Evolutionary conservation across 2,329 filamentous ascomycete genomes (phyloP), one percentile per base, ranked within the genome.

Genomic region (Claviceps maximensis): DNA sequence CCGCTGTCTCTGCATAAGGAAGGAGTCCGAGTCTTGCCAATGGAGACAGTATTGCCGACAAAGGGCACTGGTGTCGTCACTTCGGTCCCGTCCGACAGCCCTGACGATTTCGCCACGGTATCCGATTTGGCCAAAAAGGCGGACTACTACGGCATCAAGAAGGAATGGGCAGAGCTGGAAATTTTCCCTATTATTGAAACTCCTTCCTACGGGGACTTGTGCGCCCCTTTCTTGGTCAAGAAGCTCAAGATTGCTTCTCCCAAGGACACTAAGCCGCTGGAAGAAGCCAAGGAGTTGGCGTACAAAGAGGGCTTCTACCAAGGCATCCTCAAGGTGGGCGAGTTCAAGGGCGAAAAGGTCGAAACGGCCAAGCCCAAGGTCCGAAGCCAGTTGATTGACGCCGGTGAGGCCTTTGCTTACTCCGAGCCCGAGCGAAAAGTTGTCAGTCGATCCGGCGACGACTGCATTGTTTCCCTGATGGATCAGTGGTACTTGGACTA

Each of bases 401-500:
- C 79, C 42, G 83, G 84, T 0, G 76, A 87, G 58, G 93, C 90
- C 15, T 96, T 98, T 69, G 82, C 83, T 60, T 98, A 97, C 65
- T 89, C 88, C 13, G 93, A 98, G 69, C 93, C 93, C 2, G 90
- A 96, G 68, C 85, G 86, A 61, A 81, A 86, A 69, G 93, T 97
- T 59, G 82, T 94, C 56, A 91, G 86, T 64, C 80, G 93, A 69
- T 94, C 87, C 60, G 88, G 85, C 29, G 91, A 97, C 64, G 88
- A 94, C 60, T 97, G 93, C 66, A 89, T 95, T 54, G 91, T 93
- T 55, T 87, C 89, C 31, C 83, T 91, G 59, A 83, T 97, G 64
- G 91, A 96, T 62, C 93, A 98, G 71, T 98, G 93, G 90, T 98
- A 95, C 72, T 75, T 98, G 62, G 91, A 96, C 71, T 98, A 98